These are phyloP conservation scores for Oryza brachyantha DNA, from an alignment of 176 grass and related monocot species.

Conservation along the genomic window DNA sequence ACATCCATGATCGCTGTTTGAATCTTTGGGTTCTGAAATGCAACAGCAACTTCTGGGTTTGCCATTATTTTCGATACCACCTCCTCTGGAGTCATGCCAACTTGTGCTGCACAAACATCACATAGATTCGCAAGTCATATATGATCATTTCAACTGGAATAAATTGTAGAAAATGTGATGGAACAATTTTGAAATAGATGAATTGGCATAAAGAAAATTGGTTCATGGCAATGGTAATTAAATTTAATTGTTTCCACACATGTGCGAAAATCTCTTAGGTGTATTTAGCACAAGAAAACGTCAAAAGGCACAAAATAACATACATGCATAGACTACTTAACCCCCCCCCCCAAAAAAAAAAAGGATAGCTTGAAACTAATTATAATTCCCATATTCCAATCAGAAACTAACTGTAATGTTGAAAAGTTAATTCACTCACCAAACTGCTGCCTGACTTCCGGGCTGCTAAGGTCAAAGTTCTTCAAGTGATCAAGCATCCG, in stretches of 20 bases:
- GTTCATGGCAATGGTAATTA: background rate
- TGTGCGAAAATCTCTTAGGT: background rate
- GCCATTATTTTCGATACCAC: constrained; percentile 97
- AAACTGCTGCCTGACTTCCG: constrained; percentile 89
- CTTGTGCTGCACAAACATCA: constrained; percentile 57
- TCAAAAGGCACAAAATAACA: constrained; percentile 1
- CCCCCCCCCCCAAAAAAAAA: too few relatives aligned
- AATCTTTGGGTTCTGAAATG: constrained; percentile 97
- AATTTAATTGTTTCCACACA: background rate
- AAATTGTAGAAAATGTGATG: background rate
- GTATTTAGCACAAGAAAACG: background rate
- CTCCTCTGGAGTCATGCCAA: constrained; percentile 94
- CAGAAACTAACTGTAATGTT: background rate
- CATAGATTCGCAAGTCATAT: constrained; percentile 7
- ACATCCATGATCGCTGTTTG: constrained; percentile 99
- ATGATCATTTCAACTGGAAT: background rate
- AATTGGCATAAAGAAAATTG: constrained; percentile 1
- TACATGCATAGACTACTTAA: too few relatives aligned
- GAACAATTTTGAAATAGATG: background rate
- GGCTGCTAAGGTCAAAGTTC: constrained; percentile 96
- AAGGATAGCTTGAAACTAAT: background rate
- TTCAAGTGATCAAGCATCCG: constrained; percentile 84
- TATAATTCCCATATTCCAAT: background rate
- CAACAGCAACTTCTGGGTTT: constrained; percentile 89
- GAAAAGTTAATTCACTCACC: constrained; percentile 60